These are phyloP conservation scores for Ustilago lituana DNA, from an alignment of 1,284 basidiomycete genomes.

Conservation along the genomic window DNA sequence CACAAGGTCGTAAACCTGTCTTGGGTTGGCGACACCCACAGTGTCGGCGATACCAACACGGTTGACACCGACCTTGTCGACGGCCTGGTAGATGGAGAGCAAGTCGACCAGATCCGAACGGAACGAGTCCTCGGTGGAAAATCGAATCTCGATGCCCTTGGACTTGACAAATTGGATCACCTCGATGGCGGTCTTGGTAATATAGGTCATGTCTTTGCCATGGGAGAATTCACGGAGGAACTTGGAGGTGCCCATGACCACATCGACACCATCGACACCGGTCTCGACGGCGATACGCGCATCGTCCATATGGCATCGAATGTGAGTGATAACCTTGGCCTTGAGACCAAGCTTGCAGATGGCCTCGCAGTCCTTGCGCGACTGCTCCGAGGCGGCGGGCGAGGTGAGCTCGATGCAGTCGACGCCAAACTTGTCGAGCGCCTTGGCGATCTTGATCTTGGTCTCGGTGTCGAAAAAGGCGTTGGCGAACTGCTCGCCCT, in stretches of 20 bases:
- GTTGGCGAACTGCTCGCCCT: slow-evolving; percentile 98
- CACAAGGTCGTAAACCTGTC: slow-evolving; percentile 98
- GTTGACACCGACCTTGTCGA: slow-evolving; percentile 99
- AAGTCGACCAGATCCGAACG: slow-evolving; percentile 99
- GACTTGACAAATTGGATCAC: slow-evolving; percentile 99
- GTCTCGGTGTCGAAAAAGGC: slow-evolving; percentile 99
- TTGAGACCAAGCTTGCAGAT: slow-evolving; percentile 99
- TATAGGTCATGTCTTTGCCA: slow-evolving; percentile 99
- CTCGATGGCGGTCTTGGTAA: slow-evolving; percentile 96
- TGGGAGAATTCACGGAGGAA: slow-evolving; percentile 99
- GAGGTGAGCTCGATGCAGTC: slow-evolving; percentile 99
- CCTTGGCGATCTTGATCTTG: slow-evolving; percentile 99
- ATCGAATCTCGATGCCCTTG: slow-evolving; percentile 99
- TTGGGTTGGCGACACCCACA: slow-evolving; percentile 97
- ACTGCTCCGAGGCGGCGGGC: slow-evolving; percentile 96
- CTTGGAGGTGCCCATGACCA: slow-evolving; percentile 98
- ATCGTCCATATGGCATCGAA: slow-evolving; percentile 99
- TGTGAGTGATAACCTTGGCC: slow-evolving; percentile 97
- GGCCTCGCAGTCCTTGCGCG: slow-evolving; percentile 91
- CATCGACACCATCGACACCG: slow-evolving; percentile 96
- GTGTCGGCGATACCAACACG: slow-evolving; percentile 99
- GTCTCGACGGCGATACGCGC: slow-evolving; percentile 98
- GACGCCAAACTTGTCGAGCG: slow-evolving; percentile 75
- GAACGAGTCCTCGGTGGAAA: slow-evolving; percentile 99
- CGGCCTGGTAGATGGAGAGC: slow-evolving; percentile 97